phyloP scores from a whole-genome alignment of 805 yeast genomes.

The Wickerhamomyces kurtzmanii region DNA sequence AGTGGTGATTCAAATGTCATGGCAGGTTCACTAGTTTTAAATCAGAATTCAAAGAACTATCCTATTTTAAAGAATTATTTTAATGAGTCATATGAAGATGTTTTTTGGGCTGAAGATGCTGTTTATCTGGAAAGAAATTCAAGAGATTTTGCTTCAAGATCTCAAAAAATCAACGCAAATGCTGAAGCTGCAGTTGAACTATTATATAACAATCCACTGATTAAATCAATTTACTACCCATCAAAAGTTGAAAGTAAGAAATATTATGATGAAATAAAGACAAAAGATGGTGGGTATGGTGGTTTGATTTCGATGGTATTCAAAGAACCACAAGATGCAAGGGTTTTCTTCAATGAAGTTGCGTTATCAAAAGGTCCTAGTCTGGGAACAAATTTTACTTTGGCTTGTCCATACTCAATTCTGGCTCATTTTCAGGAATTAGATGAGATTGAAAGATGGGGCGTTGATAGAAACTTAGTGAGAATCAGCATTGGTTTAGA shows the following conservation, averaged over 20 bases:
- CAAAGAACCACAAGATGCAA: conserved; percentile 52
- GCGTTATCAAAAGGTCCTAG: conserved; percentile 81
- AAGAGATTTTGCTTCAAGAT: conserved; percentile 71
- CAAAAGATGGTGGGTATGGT: conserved; percentile 78
- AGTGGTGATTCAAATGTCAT: conserved; percentile 93
- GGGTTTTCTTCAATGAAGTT: conserved; percentile 62
- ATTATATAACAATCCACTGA: conserved; percentile 34
- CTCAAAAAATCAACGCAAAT: conserved; percentile 39
- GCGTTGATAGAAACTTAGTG: conserved; percentile 68
- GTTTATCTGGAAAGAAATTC: conserved; percentile 87
- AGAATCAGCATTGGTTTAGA: conserved; percentile 85
- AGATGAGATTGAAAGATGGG: conserved; percentile 73
- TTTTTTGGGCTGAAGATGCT: conserved; percentile 91
- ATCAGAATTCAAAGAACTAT: conserved; percentile 51
- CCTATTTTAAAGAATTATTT: conserved; percentile 37
- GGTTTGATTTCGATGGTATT: conserved; percentile 74
- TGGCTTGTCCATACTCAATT: conserved; percentile 85
- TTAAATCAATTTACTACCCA: conserved; percentile 70
- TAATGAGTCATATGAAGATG: conserved; percentile 53
- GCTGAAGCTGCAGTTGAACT: conserved; percentile 45
- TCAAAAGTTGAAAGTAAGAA: conserved; percentile 36
- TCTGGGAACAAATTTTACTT: conserved; percentile 80
- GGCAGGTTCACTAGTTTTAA: conserved; percentile 84
- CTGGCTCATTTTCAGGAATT: conserved; percentile 79
- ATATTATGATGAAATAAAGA: conserved; percentile 65